Evolutionary conservation across 2,329 filamentous ascomycete species (phyloP), one percentile per base, ranked within the genome.

Genomic region (Intubia oerlemansii): DNA sequence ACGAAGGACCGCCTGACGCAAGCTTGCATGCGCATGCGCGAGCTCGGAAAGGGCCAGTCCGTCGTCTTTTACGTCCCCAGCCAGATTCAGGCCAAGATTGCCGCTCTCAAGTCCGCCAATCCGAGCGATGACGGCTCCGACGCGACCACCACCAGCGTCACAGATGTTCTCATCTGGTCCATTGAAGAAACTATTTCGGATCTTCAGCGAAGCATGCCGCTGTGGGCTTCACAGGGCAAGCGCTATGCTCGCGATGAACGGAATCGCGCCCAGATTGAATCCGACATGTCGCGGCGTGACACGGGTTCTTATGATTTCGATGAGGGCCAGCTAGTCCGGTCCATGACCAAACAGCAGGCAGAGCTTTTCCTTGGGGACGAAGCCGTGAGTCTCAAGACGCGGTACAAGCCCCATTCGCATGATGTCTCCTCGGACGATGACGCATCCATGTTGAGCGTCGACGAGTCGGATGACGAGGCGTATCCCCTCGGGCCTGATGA

Each of bases 11-110:
- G 59, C 10, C 42, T 80, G 0, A 64, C 71, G 0, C 75, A 82
- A 58, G 71, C 70, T 0, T 75, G 70, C 33, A 78, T 76, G 68
- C 47, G 75, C n/a, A 68, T 81, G 62, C 47, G 74, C 9, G 65
- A 71, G 33, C 53, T 84, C 0, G 75, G 71, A 0, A 48, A 64
- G 3, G 71, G 71, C 0, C 74, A 82, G 37, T 67, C 64, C 0
- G 58, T 80, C 0, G 49, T 62, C 0, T 78, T 78, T 28, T 65
- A 58, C 30, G 46, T 68, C 1, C 57, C 67, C 0, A 41, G 52
- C 1, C 74, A 80, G 32, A 66, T 79, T 4, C 47, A 60, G 9
- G 45, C 41, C 0, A 64, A 62, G 33, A 68, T 77, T 11, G 33
- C 43, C 0, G 37, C 46, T 3, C 24, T 40, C 1, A 34, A 24